Evolutionary conservation across 1,284 basidiomycete genomes (phyloP), one percentile per base, ranked within the genome.

Genomic region (Puccinia sorghi): DNA sequence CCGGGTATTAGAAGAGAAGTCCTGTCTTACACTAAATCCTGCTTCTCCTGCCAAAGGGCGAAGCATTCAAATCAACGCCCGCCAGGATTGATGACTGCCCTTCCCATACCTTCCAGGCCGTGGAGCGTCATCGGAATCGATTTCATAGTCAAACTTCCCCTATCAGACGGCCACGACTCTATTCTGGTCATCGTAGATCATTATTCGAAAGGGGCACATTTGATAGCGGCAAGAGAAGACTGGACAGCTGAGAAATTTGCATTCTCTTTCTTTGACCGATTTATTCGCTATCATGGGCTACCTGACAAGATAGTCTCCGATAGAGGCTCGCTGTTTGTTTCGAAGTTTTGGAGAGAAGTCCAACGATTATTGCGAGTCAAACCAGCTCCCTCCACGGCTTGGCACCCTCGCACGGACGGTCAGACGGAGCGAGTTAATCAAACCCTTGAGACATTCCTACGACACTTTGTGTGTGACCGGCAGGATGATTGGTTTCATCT

Each of bases 41-140:
- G 43, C 13, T 46, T 46, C 13, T 46, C 57, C 17, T 75, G 73
- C 59, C 73, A 75, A 25, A 46, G 61, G 12, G 20, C 22, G 9
- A 66, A 64, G n/a, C 41, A 69, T 46, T 69, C 39, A 4, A 46
- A 25, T 20, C 59, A 63, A 20, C 6, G 17, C 2, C 72, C 72
- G 7, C 20, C 32, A 57, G 87, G 87, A 3, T 70, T 83, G 0
- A 82, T 88, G 15, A 80, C 84, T 72, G 84, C 85, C 0, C 82
- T 87, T 17, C 86, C 2, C 12, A 80, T 57, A 56, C 81, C 82
- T 0, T 9, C 50, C 5, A 15, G 70, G 20, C 87, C 87, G 0
- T 89, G 85, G 83, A 81, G 82, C 39, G 82, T 83, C 0, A 83
- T 88, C 7, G 85, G 85, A 0, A 85, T 88, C 84, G 87, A 89